These are phyloP conservation scores for Paramecium biaurelia DNA, from an alignment of 73 alveolate genomes.

Conservation along the genomic window DNA sequence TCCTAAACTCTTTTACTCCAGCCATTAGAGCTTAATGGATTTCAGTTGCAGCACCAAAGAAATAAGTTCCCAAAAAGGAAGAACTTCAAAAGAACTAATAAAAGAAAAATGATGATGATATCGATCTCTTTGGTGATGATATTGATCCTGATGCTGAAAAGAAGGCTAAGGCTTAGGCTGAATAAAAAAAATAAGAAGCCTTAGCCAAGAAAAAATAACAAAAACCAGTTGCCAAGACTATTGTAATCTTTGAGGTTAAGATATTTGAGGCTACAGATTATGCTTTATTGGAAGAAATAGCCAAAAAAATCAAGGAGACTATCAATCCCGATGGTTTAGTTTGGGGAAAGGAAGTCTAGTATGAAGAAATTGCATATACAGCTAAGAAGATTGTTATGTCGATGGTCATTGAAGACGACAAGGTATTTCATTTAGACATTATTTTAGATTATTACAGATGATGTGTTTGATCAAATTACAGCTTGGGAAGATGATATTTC, in stretches of 20 bases:
- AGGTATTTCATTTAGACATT: not conserved
- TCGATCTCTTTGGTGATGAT: slow-evolving; percentile 50
- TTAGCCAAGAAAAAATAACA: slow-evolving; percentile 43
- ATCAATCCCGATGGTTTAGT: slow-evolving; percentile 63
- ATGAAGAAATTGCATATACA: slow-evolving; percentile 40
- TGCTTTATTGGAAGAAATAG: not conserved
- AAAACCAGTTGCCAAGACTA: slow-evolving; percentile 55
- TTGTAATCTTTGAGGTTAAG: slow-evolving; percentile 58
- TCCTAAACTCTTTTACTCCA: slow-evolving; percentile 13
- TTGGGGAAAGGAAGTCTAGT: slow-evolving; percentile 55
- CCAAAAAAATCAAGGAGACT: slow-evolving; percentile 30
- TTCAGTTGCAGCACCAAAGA: slow-evolving; percentile 8
- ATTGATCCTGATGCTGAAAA: slow-evolving; percentile 38
- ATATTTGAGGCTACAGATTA: slow-evolving; percentile 32
- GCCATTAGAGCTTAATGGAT: slow-evolving; percentile 39
- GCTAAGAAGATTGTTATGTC: slow-evolving; percentile 52
- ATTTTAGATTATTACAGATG: slow-evolving; percentile 31
- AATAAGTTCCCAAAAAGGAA: not conserved
- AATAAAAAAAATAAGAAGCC: slow-evolving; percentile 42
- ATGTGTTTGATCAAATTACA: slow-evolving; percentile 40
- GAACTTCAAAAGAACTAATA: not conserved
- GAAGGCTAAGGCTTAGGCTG: slow-evolving; percentile 55
- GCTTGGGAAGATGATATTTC: slow-evolving; percentile 61
- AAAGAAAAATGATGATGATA: slow-evolving; percentile 1
- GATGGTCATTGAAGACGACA: slow-evolving; percentile 53